Base-by-base conservation (phyloP, 1,139 yeast genomes). In the Geotrichum siamense region DNA sequence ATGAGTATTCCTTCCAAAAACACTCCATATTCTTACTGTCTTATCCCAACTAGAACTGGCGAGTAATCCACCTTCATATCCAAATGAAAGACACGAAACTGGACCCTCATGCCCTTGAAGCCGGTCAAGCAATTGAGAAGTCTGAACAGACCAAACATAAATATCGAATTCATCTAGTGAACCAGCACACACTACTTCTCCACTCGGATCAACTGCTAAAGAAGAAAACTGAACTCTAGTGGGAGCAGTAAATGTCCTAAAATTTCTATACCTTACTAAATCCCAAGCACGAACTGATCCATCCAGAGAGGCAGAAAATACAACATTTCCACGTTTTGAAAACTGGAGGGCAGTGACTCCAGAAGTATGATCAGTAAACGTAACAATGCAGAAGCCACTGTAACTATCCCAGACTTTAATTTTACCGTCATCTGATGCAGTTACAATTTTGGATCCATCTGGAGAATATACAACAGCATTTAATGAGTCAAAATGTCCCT, bases 271-370 rank as follows among this genome's bases (percentile, higher is more conserved):
- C 57, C 99, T 73, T 35, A 89, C 74, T 53, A 91, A 70, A 69
- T 91, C 99, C 94, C 94, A 91, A 0, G 98, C 99, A 56, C 96
- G 75, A 9, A 91, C 87, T 0, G 99, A 91, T 47, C 99, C 99
- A 65, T 91, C 99, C 49, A 89, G 68, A 0, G 97, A 89, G 0
- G 95, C 74, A 1, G 96, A 82, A 57, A 91, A 91, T 56, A 91
- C 64, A 0, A 91, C 96, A 57, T 86, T 91, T 0, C 97, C 97
- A 46, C 77, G 76, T 53, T 78, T 79, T 22, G 96, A 89, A 67
- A 91, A 89, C 57, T 77, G 82, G 19, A 93, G 80, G 3, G 82
- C 86, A 0, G 96, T 87, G 6, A 91, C 94, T 1, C 94, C 82
- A 1, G 94, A 79, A 1, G 84, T 75, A 58, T 91, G 99, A 54